These are phyloP conservation scores for Tillandsia fasciculata DNA, from an alignment of 176 grass and related monocot species.

Conservation along the genomic window DNA sequence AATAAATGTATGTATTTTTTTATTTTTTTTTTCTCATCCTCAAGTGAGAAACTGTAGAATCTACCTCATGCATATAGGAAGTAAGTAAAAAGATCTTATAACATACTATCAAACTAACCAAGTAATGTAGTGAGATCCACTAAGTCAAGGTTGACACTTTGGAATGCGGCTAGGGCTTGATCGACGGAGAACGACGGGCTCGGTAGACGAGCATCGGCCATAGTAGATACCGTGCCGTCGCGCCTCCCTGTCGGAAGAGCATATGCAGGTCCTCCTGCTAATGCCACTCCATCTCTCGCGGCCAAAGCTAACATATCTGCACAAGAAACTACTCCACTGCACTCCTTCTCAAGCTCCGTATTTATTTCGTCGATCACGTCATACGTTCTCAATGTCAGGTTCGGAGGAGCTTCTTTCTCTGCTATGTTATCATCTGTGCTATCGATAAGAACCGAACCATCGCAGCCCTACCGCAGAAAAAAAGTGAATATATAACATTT, in stretches of 20 bases:
- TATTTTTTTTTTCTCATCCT: background rate
- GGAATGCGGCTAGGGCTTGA: constrained; percentile 21
- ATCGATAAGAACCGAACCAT: constrained; percentile 57
- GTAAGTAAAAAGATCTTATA: background rate
- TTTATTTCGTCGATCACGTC: constrained; percentile 45
- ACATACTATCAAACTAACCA: constrained; percentile 1
- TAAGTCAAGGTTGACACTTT: constrained; percentile 17
- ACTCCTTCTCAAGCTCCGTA: constrained; percentile 35
- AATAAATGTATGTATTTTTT: background rate
- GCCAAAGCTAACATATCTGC: constrained; percentile 60
- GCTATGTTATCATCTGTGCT: constrained; percentile 17
- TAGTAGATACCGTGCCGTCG: constrained; percentile 43
- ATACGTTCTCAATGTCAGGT: constrained; percentile 33
- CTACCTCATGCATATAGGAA: background rate
- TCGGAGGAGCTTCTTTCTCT: constrained; percentile 32
- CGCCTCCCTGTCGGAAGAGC: constrained; percentile 42
- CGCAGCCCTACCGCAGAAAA: constrained; percentile 38
- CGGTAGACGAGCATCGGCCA: constrained; percentile 21
- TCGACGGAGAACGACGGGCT: constrained; percentile 18
- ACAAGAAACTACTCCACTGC: constrained; percentile 34
- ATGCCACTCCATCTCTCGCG: constrained; percentile 34
- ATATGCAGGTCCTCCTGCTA: constrained; percentile 42
- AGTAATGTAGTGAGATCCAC: constrained; percentile 46
- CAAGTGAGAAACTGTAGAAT: background rate
- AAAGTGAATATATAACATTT: background rate